Evolutionary conservation across 768 basidiomycete species (phyloP), one percentile per base, ranked within the genome.

Genomic region (Lactifluus subvellereus): DNA sequence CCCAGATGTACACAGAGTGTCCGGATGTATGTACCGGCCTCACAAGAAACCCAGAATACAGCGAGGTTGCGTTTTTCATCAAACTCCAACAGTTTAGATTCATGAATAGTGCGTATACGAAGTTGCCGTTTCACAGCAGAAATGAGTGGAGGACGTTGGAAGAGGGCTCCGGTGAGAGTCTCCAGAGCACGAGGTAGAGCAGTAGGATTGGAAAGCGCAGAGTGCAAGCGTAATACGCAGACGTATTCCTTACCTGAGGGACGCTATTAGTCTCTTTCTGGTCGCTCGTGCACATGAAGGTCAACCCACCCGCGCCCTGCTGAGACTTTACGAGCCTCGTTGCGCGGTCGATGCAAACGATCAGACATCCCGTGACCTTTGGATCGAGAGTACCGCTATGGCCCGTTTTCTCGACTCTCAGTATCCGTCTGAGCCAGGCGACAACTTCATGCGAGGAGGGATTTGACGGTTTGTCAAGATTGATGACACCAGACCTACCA

Each of bases 381-480:
- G 97, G 97, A 74, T 99, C 97, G 52, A 99, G 83, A 49, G 97
- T 99, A 68, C 97, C 97, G 63, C 94, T 97, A 77, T 99, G 97
- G 47, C 97, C 97, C 0, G 97, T 99, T 78, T 99, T 98, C 76
- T 98, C 97, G 30, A 90, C 93, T 22, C 95, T 87, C 58, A 99
- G 76, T 67, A 99, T 99, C n/a, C 97, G 85, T 69, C 95, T 84
- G 66, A 99, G 77, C 97, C 97, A 99, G 16, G 97, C 97, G 68
- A 99, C 97, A 58, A 99, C 97, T 80, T 99, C 97, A 75, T 99
- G 97, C 5, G 95, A 96, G 18, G 95, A 97, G 4, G 96, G 96
- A 77, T 98, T 99, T 37, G 96, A 98, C 27, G 97, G 97, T 73
- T 99, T 99, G 84, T 99, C 97, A 68, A 99, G 82, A 78, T 99